Percentiles rank a stretch among this genome's conserved stretches.
Evolutionary conservation across 176 grass and related monocot species (phyloP).

Genomic region (Oryza meyeriana): DNA sequence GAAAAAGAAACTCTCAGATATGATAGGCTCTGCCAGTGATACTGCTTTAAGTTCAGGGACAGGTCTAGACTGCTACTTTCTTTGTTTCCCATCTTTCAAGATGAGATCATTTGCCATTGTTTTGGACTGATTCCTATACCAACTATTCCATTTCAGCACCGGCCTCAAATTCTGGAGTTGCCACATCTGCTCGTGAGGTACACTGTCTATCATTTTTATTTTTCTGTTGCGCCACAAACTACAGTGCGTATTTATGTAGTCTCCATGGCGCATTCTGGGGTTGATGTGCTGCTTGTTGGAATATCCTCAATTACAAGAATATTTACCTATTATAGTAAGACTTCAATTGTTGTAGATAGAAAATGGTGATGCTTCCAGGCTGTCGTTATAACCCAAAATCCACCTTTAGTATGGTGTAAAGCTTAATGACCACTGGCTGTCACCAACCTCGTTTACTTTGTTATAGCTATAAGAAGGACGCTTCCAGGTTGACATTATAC

Average conservation of each 20-base stretch:
- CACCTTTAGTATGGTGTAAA: background rate
- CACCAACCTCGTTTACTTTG: background rate
- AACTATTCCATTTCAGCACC: conserved; percentile 40
- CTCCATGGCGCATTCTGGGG: background rate
- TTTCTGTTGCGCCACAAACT: background rate
- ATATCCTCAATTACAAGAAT: background rate
- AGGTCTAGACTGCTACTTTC: conserved; percentile 41
- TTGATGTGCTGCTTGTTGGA: background rate
- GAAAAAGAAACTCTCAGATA: conserved; percentile 98
- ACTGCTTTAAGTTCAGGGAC: conserved; percentile 48
- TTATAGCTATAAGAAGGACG: background rate
- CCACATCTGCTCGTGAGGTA: conserved; percentile 68
- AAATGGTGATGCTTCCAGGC: background rate
- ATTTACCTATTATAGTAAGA: background rate
- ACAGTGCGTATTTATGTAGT: background rate
- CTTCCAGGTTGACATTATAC: background rate
- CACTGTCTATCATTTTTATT: conserved; percentile 17
- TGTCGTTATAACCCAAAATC: conserved; percentile 7
- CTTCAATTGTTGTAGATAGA: background rate
- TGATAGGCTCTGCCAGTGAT: conserved; percentile 75
- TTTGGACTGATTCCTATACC: conserved; percentile 4
- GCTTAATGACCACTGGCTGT: background rate
- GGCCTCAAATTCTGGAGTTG: conserved; percentile 41
- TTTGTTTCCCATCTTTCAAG: background rate
- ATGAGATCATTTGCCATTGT: background rate